These are phyloP conservation scores for Mallotus japonicus DNA, from an alignment of 441 rosid species.

Conservation along the genomic window DNA sequence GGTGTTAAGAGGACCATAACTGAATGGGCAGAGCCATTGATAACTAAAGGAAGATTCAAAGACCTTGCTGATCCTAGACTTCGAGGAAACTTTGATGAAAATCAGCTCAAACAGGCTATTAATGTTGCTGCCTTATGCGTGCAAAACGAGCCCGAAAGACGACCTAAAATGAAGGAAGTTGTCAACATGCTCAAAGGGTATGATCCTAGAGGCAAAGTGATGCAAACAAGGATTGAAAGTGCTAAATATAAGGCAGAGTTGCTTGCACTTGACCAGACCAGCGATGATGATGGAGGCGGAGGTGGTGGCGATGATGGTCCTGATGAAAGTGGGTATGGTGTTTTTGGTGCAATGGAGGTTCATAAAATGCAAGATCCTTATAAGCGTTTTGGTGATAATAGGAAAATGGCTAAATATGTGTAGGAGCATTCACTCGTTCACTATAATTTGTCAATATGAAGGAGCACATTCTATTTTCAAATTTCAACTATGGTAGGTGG, in stretches of 20 bases:
- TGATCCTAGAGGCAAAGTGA: conserved; percentile 36
- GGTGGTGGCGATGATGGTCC: not conserved
- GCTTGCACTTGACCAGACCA: conserved; percentile 45
- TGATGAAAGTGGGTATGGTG: conserved; percentile 45
- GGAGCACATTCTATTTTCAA: too few species aligned
- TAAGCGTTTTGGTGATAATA: conserved; percentile 24
- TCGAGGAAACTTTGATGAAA: conserved; percentile 52
- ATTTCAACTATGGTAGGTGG: too few species aligned
- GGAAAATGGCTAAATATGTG: conserved; percentile 13
- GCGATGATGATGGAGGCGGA: conserved; percentile 31
- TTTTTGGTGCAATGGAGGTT: conserved; percentile 48
- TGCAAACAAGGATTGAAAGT: conserved; percentile 41
- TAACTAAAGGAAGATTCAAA: conserved; percentile 40
- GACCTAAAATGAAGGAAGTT: conserved; percentile 63
- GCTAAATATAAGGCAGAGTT: conserved; percentile 48
- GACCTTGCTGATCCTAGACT: conserved; percentile 65
- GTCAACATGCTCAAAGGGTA: conserved; percentile 49
- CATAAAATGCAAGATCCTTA: conserved; percentile 44
- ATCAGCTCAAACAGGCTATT: conserved; percentile 47
- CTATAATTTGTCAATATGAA: not conserved
- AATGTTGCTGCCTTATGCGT: conserved; percentile 54
- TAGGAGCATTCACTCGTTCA: not conserved
- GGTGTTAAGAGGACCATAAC: conserved; percentile 45
- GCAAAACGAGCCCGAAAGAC: conserved; percentile 46
- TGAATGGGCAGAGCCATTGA: conserved; percentile 68